phyloP scores from a whole-genome alignment of 495 filamentous ascomycete species.

The Aspergillus panamensis region DNA sequence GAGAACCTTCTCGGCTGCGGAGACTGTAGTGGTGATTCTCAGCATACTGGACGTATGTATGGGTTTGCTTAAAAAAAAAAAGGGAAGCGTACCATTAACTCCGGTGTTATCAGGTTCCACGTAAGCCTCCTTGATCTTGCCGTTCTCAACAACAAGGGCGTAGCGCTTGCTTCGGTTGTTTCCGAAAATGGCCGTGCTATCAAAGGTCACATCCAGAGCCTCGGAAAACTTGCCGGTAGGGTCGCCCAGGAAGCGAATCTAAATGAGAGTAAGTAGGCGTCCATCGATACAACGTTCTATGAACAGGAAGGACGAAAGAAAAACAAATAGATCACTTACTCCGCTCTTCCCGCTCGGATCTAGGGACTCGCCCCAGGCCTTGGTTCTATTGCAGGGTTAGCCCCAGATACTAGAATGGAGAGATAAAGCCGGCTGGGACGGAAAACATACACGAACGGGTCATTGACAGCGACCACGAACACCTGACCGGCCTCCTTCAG shows the following conservation, averaged over 20 bases:
- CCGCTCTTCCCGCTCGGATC: conserved; percentile 69
- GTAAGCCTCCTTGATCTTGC: conserved; percentile 69
- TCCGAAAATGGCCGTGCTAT: conserved; percentile 80
- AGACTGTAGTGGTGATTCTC: conserved; percentile 45
- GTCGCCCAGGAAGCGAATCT: conserved; percentile 90
- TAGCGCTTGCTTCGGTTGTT: conserved; percentile 85
- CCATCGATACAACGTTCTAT: neutral
- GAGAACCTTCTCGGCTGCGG: conserved; percentile 70
- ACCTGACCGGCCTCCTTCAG: conserved; percentile 72
- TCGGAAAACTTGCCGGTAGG: conserved; percentile 79
- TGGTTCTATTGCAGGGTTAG: conserved; percentile 56
- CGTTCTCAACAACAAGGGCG: conserved; percentile 71
- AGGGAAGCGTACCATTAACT: conserved; percentile 58
- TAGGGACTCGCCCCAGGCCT: conserved; percentile 74
- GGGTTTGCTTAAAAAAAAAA: neutral
- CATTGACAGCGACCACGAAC: conserved; percentile 90
- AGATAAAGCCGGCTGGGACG: neutral
- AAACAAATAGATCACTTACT: conserved; percentile 49
- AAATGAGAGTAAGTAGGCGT: neutral
- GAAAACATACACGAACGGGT: conserved; percentile 73
- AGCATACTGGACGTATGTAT: neutral
- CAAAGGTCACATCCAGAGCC: conserved; percentile 79
- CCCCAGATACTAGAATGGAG: neutral
- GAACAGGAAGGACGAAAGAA: neutral
- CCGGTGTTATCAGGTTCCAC: conserved; percentile 95